A percentile compares a stretch with the other conserved stretches of the same genome.
These are phyloP conservation scores for Lichtheimia ramosa DNA, from an alignment of 371 early-diverging fungal species.

Conservation along the genomic window DNA sequence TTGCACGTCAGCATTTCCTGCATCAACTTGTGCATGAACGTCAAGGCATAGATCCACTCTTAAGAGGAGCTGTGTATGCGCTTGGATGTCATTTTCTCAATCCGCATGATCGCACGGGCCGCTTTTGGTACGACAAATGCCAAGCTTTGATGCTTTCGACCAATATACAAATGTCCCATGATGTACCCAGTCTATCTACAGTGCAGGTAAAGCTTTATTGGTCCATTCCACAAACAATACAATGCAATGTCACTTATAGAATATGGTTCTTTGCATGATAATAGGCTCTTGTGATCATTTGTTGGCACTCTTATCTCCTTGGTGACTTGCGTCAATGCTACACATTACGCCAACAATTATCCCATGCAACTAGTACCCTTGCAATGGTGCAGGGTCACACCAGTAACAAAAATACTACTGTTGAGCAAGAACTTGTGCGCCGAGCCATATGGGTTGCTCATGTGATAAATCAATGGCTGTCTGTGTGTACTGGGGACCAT, in stretches of 20 bases:
- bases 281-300: constrained; percentile 39
- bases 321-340: constrained; percentile 31
- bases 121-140: constrained; percentile 9
- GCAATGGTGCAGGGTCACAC: constrained; percentile 13
- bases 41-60: constrained; percentile 25
- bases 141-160: background rate
- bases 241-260: background rate
- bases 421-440: constrained; percentile 34
- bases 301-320: constrained; percentile 39
- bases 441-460: constrained; percentile 42
- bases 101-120: constrained; percentile 7
- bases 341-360: constrained; percentile 21
- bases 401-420: constrained; percentile 4
- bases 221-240: background rate
- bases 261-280: background rate
- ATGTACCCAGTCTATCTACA: constrained; percentile 19
- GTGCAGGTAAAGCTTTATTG: constrained; percentile 26
- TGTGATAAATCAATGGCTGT: constrained; percentile 42
- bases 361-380: constrained; percentile 1
- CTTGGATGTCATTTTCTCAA: constrained; percentile 29
- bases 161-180: constrained; percentile 10
- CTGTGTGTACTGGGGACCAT: constrained; percentile 21
- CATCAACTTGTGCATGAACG: constrained; percentile 19
- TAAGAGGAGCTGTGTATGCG: constrained; percentile 31
- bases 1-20: constrained; percentile 37